Evolutionary conservation across 306 rosid genomes (phyloP).

Genomic region (Lagenaria siceraria): DNA sequence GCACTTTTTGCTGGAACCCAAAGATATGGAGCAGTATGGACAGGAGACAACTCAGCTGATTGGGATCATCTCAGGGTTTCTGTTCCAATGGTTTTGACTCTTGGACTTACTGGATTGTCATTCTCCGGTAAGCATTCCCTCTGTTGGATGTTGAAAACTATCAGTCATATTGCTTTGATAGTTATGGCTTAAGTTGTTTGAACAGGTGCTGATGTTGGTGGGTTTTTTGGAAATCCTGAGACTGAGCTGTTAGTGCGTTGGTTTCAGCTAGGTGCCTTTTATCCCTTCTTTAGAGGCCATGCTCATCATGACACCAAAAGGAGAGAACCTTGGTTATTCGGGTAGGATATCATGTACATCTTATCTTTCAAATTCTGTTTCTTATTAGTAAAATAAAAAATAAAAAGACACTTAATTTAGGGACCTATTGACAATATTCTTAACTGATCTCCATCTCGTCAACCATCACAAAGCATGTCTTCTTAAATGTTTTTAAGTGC

Average conservation of each 20-base stretch:
- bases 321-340: conserved; percentile 97
- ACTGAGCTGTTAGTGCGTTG: conserved; percentile 86
- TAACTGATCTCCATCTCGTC: not conserved
- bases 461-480: not conserved
- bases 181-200: conserved; percentile 7
- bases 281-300: conserved; percentile 91
- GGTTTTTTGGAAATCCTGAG: conserved; percentile 95
- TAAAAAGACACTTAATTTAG: not conserved
- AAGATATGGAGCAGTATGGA: conserved; percentile 87
- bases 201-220: conserved; percentile 97
- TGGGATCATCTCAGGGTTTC: conserved; percentile 93
- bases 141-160: not conserved
- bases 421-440: not conserved
- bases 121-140: conserved; percentile 48
- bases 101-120: conserved; percentile 72
- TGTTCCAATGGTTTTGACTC: conserved; percentile 85
- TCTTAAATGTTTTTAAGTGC: not conserved
- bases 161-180: not conserved
- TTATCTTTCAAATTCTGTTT: not conserved
- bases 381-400: too few species aligned
- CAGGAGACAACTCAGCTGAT: conserved; percentile 92
- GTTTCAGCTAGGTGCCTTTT: conserved; percentile 90
- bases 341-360: conserved; percentile 42
- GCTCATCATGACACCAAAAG: conserved; percentile 97
- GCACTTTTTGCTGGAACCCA: conserved; percentile 91